Evolutionary conservation across 768 basidiomycete genomes (phyloP), one percentile per base, ranked within the genome.

Genomic region (Gloeophyllum trabeum): DNA sequence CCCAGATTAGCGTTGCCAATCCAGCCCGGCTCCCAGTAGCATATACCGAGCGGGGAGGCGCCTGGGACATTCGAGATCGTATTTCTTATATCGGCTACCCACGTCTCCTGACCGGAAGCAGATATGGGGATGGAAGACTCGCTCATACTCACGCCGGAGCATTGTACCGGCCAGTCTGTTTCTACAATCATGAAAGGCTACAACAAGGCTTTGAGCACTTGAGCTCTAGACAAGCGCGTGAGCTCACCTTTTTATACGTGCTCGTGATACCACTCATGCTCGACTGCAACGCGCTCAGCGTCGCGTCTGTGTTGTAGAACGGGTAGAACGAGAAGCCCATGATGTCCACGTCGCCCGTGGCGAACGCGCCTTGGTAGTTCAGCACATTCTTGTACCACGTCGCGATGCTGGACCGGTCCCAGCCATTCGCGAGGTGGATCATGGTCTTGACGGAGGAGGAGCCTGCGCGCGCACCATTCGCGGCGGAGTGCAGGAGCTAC

Each of bases 11-110:
- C 75, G 45, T 66, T 76, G 3, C 74, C 75, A 38, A 79, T 63
- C 77, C 78, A 81, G 36, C 64, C 75, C 18, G 77, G 77, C 48
- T 81, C 76, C 78, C 77, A 81, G 51, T 79, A 79, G 55, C 66
- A 70, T 5, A 71, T 66, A 6, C 71, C 69, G n/a, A 71, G 61
- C 4, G 57, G 60, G 22, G 42, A 42, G 6, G 60, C 56, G 3
- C 49, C 46, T 3, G 61, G 58, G 10, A 32, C 28, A 10, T 32
- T 16, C 28, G 16, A 32, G 20, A 81, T 51, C 2, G 71, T 67
- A 35, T 59, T 65, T 41, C 61, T 64, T 46, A 79, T 75, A 34
- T 65, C 70, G 6, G 61, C 54, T 4, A 74, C 64, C 75, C 76
- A 79, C 1, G 61, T 63, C 16, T 62, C 56, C 52, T 81, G 79